Evolutionary conservation across 306 rosid genomes (phyloP).

Genomic region (Vicia faba): DNA sequence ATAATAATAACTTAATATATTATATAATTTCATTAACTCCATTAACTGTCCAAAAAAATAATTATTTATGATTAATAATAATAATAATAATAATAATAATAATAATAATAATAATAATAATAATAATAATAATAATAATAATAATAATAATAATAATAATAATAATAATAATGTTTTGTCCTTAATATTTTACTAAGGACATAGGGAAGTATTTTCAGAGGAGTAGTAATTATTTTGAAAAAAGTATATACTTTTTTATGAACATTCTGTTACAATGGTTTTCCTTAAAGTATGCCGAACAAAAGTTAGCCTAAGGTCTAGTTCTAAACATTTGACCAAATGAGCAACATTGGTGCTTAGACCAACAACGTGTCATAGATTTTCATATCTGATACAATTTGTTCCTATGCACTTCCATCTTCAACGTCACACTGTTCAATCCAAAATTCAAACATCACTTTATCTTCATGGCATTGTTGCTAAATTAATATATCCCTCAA

Average conservation of each 20-base stretch:
- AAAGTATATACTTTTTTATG: too few species aligned
- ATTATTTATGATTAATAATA: too few species aligned
- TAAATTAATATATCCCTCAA: background rate
- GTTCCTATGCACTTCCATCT: conserved; percentile 22
- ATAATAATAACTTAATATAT: too few species aligned
- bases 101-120: too few species aligned
- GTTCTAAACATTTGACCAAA: conserved; percentile 45
- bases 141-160: too few species aligned
- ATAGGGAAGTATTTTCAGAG: background rate
- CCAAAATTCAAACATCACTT: background rate
- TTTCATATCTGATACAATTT: background rate
- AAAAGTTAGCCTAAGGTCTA: conserved; percentile 39
- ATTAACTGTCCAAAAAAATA: too few species aligned
- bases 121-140: too few species aligned
- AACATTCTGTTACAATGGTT: background rate
- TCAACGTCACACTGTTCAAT: conserved; percentile 12
- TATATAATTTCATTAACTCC: too few species aligned
- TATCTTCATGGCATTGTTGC: background rate
- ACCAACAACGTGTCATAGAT: conserved; percentile 52
- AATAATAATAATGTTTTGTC: too few species aligned
- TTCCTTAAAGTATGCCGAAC: background rate
- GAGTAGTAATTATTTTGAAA: too few species aligned
- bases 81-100: too few species aligned
- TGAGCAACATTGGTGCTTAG: conserved; percentile 28
- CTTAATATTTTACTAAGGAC: too few species aligned